These are phyloP conservation scores for Lactifluus pinguis DNA, from an alignment of 768 basidiomycete species.

Conservation along the genomic window DNA sequence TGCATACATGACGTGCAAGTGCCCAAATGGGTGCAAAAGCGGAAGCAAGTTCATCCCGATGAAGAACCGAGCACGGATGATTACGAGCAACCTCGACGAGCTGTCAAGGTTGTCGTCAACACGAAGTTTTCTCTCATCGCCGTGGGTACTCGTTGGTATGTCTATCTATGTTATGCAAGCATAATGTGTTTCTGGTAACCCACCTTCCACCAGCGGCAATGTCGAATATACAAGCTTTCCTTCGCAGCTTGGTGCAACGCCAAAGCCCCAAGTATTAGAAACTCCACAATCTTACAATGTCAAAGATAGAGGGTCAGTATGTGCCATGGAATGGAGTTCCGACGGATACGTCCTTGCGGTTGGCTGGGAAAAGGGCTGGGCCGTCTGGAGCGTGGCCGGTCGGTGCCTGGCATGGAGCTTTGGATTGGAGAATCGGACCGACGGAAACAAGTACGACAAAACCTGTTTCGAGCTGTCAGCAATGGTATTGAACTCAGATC, in stretches of 20 bases:
- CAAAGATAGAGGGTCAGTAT: conserved; percentile 49
- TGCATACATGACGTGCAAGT: conserved; percentile 70
- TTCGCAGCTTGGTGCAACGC: conserved; percentile 45
- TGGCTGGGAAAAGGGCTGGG: conserved; percentile 88
- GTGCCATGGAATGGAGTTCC: conserved; percentile 80
- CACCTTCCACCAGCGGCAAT: conserved; percentile 41
- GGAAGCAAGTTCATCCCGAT: conserved; percentile 45
- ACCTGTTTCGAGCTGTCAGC: not conserved
- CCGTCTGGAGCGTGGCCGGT: conserved; percentile 82
- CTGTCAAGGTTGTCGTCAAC: conserved; percentile 61
- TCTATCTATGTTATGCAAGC: not conserved
- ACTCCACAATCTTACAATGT: conserved; percentile 54
- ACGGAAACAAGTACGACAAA: conserved; percentile 38
- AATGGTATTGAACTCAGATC: conserved; percentile 7
- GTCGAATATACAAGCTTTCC: conserved; percentile 65
- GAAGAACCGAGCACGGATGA: conserved; percentile 25
- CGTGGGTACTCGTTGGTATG: conserved; percentile 63
- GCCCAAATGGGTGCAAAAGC: conserved; percentile 76
- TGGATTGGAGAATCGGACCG: conserved; percentile 53
- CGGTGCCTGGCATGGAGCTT: conserved; percentile 76
- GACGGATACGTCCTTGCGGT: conserved; percentile 94
- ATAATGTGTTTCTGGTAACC: not conserved
- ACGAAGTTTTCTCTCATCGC: conserved; percentile 74
- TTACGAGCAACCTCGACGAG: conserved; percentile 61
- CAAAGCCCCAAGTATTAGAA: conserved; percentile 51